Evolutionary conservation across 352 stramenopile species (phyloP).

Genomic region (Pythium phragmiticola): DNA sequence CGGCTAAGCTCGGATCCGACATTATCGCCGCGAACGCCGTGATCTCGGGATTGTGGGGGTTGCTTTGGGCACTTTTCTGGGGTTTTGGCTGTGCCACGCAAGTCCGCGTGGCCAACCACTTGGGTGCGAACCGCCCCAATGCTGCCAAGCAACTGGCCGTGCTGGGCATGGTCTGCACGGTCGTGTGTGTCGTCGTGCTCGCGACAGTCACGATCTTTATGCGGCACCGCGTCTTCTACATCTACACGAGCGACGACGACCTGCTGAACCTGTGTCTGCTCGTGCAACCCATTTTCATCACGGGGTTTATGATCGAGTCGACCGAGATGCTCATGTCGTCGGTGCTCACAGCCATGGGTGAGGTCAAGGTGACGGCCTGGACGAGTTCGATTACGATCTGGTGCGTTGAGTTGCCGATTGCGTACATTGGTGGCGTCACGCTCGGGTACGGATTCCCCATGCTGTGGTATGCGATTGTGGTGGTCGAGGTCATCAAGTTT

Average conservation of each 20-base stretch:
- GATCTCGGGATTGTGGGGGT: conserved; percentile 60
- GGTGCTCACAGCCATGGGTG: conserved; percentile 51
- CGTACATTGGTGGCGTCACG: conserved; percentile 37
- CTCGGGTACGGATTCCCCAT: conserved; percentile 44
- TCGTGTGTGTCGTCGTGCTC: conserved; percentile 45
- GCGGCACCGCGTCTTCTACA: conserved; percentile 36
- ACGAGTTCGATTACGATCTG: conserved; percentile 45
- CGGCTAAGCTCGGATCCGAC: conserved; percentile 66
- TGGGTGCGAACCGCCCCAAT: conserved; percentile 66
- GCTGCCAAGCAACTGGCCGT: conserved; percentile 57
- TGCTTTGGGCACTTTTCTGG: conserved; percentile 80
- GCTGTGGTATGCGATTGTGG: conserved; percentile 47
- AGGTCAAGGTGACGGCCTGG: conserved; percentile 49
- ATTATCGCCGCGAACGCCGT: conserved; percentile 78
- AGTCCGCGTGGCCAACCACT: conserved; percentile 73
- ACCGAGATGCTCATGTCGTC: conserved; percentile 49
- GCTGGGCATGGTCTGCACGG: conserved; percentile 62
- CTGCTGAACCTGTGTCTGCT: conserved; percentile 45
- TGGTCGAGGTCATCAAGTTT: conserved; percentile 50
- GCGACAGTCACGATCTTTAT: conserved; percentile 35
- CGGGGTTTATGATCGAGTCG: conserved; percentile 45
- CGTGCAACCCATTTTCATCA: conserved; percentile 54
- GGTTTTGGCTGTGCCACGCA: conserved; percentile 77
- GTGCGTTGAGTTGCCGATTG: conserved; percentile 49
- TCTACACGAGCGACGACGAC: conserved; percentile 54